These are phyloP conservation scores for Lecanicillium sp. DNA, from an alignment of 2,329 filamentous ascomycete species.

Conservation along the genomic window DNA sequence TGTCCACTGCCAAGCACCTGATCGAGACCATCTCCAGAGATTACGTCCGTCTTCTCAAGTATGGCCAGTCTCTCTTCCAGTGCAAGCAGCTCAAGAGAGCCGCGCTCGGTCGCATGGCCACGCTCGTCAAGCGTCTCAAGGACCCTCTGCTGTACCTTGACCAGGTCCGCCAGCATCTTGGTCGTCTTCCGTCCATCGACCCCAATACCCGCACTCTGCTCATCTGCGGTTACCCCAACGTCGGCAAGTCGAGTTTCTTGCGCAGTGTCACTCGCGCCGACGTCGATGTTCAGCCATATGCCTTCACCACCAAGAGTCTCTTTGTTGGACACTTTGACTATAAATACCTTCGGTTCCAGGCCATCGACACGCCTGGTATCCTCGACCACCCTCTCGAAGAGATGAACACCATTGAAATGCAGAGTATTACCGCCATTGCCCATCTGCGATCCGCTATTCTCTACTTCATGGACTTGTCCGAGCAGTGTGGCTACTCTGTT, in stretches of 20 bases:
- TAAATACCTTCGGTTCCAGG: slow-evolving; percentile 60
- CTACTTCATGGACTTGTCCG: slow-evolving; percentile 97
- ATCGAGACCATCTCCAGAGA: slow-evolving; percentile 95
- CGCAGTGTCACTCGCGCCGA: slow-evolving; percentile 88
- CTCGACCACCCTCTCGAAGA: slow-evolving; percentile 95
- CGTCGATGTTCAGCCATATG: slow-evolving; percentile 95
- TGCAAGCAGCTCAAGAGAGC: slow-evolving; percentile 98
- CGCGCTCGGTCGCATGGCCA: slow-evolving; percentile 95
- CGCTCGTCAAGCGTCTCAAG: slow-evolving; percentile 88
- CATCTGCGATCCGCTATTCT: slow-evolving; percentile 92
- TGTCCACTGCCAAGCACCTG: slow-evolving; percentile 91
- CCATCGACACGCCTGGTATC: slow-evolving; percentile 98
- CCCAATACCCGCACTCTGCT: slow-evolving; percentile 93
- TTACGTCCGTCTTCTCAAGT: slow-evolving; percentile 87
- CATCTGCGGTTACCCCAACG: slow-evolving; percentile 96
- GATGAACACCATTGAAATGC: slow-evolving; percentile 99
- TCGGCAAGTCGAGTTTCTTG: slow-evolving; percentile 94
- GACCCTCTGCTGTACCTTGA: slow-evolving; percentile 93
- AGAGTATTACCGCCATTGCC: slow-evolving; percentile 92
- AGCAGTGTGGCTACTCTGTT: slow-evolving; percentile 94
- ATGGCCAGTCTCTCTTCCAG: slow-evolving; percentile 94
- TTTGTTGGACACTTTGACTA: slow-evolving; percentile 98
- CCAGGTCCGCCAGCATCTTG: slow-evolving; percentile 85
- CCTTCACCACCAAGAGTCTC: slow-evolving; percentile 95
- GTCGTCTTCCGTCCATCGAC: slow-evolving; percentile 96